Conservation (phyloP, 108 stramenopile species). For the Conticribra weissflogii region DNA sequence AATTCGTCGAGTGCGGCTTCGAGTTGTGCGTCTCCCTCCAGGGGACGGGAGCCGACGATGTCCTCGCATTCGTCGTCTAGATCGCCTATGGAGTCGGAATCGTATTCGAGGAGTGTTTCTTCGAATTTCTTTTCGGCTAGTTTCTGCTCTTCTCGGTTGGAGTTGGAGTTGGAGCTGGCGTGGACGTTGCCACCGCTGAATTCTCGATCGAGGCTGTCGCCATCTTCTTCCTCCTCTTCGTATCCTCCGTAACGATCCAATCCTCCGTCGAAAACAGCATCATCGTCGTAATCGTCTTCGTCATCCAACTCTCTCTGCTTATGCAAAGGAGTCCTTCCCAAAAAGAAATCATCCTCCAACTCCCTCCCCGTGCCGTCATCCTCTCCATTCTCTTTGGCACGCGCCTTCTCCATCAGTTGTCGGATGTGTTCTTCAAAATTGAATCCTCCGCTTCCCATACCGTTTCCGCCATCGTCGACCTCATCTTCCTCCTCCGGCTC, state of each 20-base stretch:
- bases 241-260: slow-evolving; percentile 55
- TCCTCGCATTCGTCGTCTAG: slow-evolving; percentile 76
- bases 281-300: slow-evolving; percentile 39
- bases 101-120: slow-evolving; percentile 88
- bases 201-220: slow-evolving; percentile 51
- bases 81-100: slow-evolving; percentile 84
- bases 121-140: slow-evolving; percentile 74
- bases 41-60: slow-evolving; percentile 61
- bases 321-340: slow-evolving; percentile 54
- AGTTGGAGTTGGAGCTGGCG: slow-evolving; percentile 9
- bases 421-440: slow-evolving; percentile 95
- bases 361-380: slow-evolving; percentile 37
- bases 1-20: slow-evolving; percentile 85
- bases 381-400: slow-evolving; percentile 49
- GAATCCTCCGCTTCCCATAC: too few species aligned
- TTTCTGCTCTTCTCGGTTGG: slow-evolving; percentile 67
- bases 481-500: slow-evolving; percentile 56
- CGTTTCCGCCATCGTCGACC: slow-evolving; percentile 43
- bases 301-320: slow-evolving; percentile 9
- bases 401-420: slow-evolving; percentile 86
- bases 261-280: slow-evolving; percentile 36
- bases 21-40: slow-evolving; percentile 82
- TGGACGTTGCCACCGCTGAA: slow-evolving; percentile 33
- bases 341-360: slow-evolving; percentile 74
- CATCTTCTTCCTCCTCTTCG: slow-evolving; percentile 54